phyloP scores from a whole-genome alignment of 2,329 filamentous ascomycete species.

The Aspergillus ochraceoroseus region DNA sequence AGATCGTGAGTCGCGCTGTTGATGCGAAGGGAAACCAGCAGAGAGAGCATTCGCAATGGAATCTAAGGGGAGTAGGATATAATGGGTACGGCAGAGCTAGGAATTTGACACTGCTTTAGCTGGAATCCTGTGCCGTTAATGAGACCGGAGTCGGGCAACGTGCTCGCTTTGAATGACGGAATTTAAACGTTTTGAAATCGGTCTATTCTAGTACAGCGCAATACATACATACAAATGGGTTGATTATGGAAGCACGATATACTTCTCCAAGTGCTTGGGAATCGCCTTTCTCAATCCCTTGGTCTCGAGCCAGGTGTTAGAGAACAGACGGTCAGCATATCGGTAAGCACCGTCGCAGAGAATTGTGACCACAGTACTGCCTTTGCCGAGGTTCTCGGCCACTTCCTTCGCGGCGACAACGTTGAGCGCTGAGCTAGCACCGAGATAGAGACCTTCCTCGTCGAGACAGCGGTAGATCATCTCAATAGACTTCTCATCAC shows the following conservation, averaged over 20 bases:
- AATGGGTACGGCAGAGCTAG: constrained; percentile 55
- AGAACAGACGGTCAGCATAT: constrained; percentile 92
- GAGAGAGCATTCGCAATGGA: constrained; percentile 50
- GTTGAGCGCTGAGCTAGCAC: constrained; percentile 88
- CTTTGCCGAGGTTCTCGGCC: constrained; percentile 80
- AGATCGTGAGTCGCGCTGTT: constrained; percentile 52
- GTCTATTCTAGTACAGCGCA: constrained; percentile 9
- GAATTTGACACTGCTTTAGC: constrained; percentile 44
- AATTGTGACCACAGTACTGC: constrained; percentile 87
- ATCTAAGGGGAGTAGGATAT: constrained; percentile 56
- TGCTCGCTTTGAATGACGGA: not conserved
- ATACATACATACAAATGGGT: constrained; percentile 10
- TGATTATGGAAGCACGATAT: constrained; percentile 76
- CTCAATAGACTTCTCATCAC: constrained; percentile 89
- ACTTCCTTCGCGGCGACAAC: constrained; percentile 94
- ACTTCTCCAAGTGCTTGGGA: constrained; percentile 80
- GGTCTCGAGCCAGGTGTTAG: constrained; percentile 77
- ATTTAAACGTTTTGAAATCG: not conserved
- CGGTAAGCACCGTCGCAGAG: constrained; percentile 95
- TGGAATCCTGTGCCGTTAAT: too few species aligned
- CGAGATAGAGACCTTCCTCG: constrained; percentile 91
- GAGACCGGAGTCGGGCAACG: too few species aligned
- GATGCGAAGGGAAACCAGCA: constrained; percentile 53
- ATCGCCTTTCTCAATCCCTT: constrained; percentile 80
- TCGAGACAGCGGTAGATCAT: constrained; percentile 97